phyloP scores from a whole-genome alignment of 2,329 filamentous ascomycete genomes.

The Aspergillus sp. region DNA sequence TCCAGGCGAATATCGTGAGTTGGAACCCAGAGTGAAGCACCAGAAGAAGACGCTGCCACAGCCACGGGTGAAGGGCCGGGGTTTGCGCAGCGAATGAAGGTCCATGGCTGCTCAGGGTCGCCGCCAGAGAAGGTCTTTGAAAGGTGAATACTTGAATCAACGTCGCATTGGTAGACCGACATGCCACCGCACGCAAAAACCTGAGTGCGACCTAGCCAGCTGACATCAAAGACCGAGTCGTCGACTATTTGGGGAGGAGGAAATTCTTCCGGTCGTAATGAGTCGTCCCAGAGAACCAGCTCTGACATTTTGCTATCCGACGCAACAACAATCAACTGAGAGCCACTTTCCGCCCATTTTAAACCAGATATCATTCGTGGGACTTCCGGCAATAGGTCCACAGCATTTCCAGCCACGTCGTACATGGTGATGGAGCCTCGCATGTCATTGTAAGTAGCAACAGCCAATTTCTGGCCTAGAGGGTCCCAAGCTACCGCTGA shows the following conservation, averaged over 20 bases:
- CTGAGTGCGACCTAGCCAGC: constrained; percentile 40
- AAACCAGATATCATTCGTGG: constrained; percentile 46
- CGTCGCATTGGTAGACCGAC: constrained; percentile 40
- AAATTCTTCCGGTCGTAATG: constrained; percentile 37
- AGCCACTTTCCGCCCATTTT: constrained; percentile 41
- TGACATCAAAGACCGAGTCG: constrained; percentile 43
- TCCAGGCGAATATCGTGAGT: constrained; percentile 42
- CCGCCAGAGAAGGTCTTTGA: constrained; percentile 34
- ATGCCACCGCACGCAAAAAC: constrained; percentile 43
- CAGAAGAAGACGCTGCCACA: constrained; percentile 40
- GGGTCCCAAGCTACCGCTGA: constrained; percentile 50
- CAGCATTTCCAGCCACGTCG: constrained; percentile 42
- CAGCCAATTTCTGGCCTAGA: constrained; percentile 44
- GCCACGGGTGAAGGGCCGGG: constrained; percentile 32
- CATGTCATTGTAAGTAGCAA: constrained; percentile 46
- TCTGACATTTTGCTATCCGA: constrained; percentile 43
- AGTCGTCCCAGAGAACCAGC: constrained; percentile 46
- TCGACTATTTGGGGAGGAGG: constrained; percentile 37
- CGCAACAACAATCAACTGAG: constrained; percentile 44
- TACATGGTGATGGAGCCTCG: constrained; percentile 47
- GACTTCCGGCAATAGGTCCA: constrained; percentile 47
- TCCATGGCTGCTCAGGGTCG: constrained; percentile 37
- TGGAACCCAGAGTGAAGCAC: constrained; percentile 46
- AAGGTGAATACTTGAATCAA: constrained; percentile 40
- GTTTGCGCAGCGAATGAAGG: constrained; percentile 40